phyloP scores from a whole-genome alignment of 305 asterid genomes.

The Fraxinus xanthoxyloides region DNA sequence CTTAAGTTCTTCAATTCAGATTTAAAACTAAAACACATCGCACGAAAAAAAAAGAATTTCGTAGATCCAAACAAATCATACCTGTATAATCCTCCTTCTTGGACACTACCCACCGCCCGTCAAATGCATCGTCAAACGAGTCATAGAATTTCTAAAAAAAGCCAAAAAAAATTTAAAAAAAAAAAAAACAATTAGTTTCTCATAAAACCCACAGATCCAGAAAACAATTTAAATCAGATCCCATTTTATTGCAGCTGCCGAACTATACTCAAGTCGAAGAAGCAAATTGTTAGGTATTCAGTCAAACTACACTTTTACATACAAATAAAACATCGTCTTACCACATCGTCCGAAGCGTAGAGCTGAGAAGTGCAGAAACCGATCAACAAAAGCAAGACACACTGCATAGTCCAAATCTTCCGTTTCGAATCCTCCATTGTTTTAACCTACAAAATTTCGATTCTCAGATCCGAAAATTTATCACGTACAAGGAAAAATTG shows the following conservation, averaged over 20 bases:
- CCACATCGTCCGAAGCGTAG: conserved; percentile 33
- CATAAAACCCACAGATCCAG: neutral
- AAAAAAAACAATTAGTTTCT: neutral
- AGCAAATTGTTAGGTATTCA: neutral
- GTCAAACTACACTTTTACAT: neutral
- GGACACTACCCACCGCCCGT: conserved; percentile 43
- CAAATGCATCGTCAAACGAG: conserved; percentile 45
- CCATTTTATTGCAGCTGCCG: neutral
- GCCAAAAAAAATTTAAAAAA: neutral
- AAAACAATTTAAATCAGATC: neutral
- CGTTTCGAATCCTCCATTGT: conserved; percentile 24
- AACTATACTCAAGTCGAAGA: neutral
- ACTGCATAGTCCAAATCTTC: conserved; percentile 24
- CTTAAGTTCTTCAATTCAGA: neutral
- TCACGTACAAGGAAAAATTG: neutral
- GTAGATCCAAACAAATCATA: conserved; percentile 3
- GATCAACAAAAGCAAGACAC: conserved; percentile 19
- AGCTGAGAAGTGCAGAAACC: conserved; percentile 35
- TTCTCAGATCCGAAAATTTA: neutral
- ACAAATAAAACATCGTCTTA: conserved; percentile 11
- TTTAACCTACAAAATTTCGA: neutral
- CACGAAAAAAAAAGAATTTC: neutral
- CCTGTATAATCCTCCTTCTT: conserved; percentile 47
- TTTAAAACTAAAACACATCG: neutral
- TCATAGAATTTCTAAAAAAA: conserved; percentile 37